Conservation (phyloP, 192 early-diverging fungal species). For the Gonapodya prolifera region DNA sequence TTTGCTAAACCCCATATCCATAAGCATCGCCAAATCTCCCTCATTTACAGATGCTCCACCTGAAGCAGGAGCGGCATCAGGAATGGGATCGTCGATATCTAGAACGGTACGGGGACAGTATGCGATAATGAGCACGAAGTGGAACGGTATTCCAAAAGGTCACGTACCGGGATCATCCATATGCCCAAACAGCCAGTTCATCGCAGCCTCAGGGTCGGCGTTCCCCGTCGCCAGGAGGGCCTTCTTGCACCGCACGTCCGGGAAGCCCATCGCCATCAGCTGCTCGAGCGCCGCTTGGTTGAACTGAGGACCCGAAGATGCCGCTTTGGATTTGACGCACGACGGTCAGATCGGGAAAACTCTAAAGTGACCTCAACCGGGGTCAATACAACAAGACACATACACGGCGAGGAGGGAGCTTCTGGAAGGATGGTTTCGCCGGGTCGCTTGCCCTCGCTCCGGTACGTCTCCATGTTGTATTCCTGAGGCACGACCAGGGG, state of each 20-base stretch:
- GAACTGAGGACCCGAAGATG: conserved; percentile 26
- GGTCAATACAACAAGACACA: neutral
- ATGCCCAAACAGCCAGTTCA: conserved; percentile 93
- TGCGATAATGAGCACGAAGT: neutral
- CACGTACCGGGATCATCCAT: conserved; percentile 83
- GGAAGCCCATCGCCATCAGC: conserved; percentile 86
- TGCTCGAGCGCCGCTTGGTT: conserved; percentile 61
- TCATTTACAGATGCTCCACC: conserved; percentile 21
- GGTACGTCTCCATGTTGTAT: conserved; percentile 56
- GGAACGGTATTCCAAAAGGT: neutral
- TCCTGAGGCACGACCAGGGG: conserved; percentile 22
- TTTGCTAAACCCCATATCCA: conserved; percentile 84
- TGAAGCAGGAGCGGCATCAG: neutral
- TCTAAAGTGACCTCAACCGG: neutral
- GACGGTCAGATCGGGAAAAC: neutral
- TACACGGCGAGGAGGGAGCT: conserved; percentile 15
- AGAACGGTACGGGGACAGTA: no score
- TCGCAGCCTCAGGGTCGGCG: conserved; percentile 64
- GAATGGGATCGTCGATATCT: conserved; percentile 70
- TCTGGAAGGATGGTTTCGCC: conserved; percentile 71
- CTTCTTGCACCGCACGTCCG: conserved; percentile 66
- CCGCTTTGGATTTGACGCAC: no score
- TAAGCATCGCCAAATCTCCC: conserved; percentile 51
- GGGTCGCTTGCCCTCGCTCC: conserved; percentile 47
- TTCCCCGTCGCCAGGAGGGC: conserved; percentile 74